phyloP scores from a whole-genome alignment of 2,329 filamentous ascomycete genomes.

The Didymella arachidicola region DNA sequence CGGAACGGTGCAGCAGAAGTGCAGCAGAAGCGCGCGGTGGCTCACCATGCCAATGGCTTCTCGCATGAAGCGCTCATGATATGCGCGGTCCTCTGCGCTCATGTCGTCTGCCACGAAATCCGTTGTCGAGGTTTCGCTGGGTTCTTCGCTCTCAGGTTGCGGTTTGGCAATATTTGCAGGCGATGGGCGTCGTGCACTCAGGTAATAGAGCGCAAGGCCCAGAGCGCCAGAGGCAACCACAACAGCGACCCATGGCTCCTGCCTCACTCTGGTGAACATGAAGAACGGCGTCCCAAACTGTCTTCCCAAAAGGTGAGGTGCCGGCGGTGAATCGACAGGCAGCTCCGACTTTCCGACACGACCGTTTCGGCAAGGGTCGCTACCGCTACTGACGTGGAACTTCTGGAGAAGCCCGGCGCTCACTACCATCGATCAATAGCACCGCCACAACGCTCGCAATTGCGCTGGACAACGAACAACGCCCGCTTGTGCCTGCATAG shows the following conservation, averaged over 20 bases:
- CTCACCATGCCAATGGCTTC: constrained; percentile 85
- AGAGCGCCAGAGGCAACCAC: constrained; percentile 31
- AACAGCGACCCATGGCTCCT: constrained; percentile 34
- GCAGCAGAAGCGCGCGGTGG: constrained; percentile 17
- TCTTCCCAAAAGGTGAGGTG: constrained; percentile 32
- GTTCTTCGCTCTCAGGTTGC: constrained; percentile 25
- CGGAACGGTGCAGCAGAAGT: constrained; percentile 12
- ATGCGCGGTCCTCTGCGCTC: constrained; percentile 51
- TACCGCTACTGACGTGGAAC: constrained; percentile 44
- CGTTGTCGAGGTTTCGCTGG: constrained; percentile 39
- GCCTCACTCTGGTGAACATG: constrained; percentile 28
- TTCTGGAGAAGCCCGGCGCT: constrained; percentile 38
- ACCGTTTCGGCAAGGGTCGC: constrained; percentile 41
- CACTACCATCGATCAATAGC: constrained; percentile 20
- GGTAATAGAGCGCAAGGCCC: constrained; percentile 32
- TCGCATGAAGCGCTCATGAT: constrained; percentile 75
- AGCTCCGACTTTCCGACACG: constrained; percentile 29
- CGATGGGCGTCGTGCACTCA: constrained; percentile 23
- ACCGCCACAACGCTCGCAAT: constrained; percentile 29
- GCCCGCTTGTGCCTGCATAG: constrained; percentile 35
- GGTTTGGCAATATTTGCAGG: constrained; percentile 18
- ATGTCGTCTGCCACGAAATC: constrained; percentile 40
- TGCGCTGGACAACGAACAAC: constrained; percentile 24
- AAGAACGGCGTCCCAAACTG: constrained; percentile 29
- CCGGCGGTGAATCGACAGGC: constrained; percentile 28